A percentile compares a stretch with the other conserved stretches of the same genome.
phyloP scores from a whole-genome alignment of 495 filamentous ascomycete genomes.

The Glutinoglossum americanum region DNA sequence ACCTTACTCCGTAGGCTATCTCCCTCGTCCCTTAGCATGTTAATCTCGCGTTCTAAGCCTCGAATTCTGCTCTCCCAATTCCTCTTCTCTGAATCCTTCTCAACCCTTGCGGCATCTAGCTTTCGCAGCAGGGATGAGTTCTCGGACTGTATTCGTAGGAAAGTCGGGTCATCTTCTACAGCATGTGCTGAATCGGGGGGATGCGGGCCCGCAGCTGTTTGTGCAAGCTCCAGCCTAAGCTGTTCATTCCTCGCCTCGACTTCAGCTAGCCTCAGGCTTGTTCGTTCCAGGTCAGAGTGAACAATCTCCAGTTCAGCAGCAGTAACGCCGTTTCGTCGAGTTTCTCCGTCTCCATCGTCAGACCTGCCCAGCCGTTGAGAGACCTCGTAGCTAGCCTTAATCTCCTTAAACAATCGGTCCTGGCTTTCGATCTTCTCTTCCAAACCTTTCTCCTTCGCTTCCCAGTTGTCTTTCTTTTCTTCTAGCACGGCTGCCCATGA shows the following conservation, averaged over 20 bases:
- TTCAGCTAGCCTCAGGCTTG: conserved; percentile 68
- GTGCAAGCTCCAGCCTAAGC: conserved; percentile 69
- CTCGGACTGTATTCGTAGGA: conserved; percentile 69
- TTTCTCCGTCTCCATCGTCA: conserved; percentile 33
- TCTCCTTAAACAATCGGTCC: conserved; percentile 74
- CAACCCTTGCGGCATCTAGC: conserved; percentile 58
- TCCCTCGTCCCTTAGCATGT: conserved; percentile 41
- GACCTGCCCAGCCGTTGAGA: conserved; percentile 65
- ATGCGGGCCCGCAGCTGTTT: conserved; percentile 56
- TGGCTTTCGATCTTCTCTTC: conserved; percentile 91
- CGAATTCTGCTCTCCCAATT: conserved; percentile 50
- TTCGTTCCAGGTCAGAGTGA: conserved; percentile 73
- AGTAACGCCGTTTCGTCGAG: conserved; percentile 35
- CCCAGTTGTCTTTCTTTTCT: conserved; percentile 94
- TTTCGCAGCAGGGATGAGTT: conserved; percentile 78
- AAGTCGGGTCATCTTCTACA: conserved; percentile 69
- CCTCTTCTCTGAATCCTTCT: conserved; percentile 57
- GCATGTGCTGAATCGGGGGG: conserved; percentile 26
- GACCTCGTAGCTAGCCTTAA: conserved; percentile 95
- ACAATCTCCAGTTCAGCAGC: conserved; percentile 88
- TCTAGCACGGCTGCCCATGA: conserved; percentile 83
- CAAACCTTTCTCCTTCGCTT: conserved; percentile 74
- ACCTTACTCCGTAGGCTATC: conserved; percentile 56
- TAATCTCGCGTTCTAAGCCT: conserved; percentile 49
- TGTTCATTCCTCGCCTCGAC: conserved; percentile 91